phyloP scores from a whole-genome alignment of 208 protist species.

The Phytomonas serpens region DNA sequence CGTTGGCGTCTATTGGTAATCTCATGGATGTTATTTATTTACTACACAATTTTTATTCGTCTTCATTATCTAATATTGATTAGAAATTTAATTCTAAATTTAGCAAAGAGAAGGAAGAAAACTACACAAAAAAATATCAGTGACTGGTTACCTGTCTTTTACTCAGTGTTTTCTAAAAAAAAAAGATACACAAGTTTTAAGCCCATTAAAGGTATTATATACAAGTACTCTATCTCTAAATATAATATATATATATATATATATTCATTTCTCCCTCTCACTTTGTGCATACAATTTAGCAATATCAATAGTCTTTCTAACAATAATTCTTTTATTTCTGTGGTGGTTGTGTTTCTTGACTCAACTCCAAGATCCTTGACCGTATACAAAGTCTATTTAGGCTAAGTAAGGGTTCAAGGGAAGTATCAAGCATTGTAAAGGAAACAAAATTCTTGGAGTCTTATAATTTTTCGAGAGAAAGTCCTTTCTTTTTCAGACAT shows the following conservation, averaged over 20 bases:
- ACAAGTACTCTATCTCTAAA: not conserved
- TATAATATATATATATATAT: not conserved
- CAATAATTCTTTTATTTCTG: not conserved
- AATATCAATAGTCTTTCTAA: not conserved
- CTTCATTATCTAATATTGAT: conserved; percentile 10
- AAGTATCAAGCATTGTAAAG: not conserved
- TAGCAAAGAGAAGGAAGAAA: conserved; percentile 9
- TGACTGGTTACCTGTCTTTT: conserved; percentile 12
- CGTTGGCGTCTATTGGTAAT: conserved; percentile 1
- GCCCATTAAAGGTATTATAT: not conserved
- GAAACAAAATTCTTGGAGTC: not conserved
- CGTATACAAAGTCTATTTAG: not conserved
- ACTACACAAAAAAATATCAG: not conserved
- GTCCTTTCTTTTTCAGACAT: not conserved
- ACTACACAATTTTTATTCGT: conserved; percentile 9
- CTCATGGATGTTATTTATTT: conserved; percentile 11
- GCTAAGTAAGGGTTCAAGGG: not conserved
- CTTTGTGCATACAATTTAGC: not conserved
- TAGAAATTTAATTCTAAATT: not conserved
- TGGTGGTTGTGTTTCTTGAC: not conserved
- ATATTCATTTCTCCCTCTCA: not conserved
- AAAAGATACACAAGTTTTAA: not conserved
- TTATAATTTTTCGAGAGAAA: not conserved
- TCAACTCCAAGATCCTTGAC: not conserved
- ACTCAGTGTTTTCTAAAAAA: not conserved